Conservation (phyloP, 768 basidiomycete genomes). For the Suillus americanus region DNA sequence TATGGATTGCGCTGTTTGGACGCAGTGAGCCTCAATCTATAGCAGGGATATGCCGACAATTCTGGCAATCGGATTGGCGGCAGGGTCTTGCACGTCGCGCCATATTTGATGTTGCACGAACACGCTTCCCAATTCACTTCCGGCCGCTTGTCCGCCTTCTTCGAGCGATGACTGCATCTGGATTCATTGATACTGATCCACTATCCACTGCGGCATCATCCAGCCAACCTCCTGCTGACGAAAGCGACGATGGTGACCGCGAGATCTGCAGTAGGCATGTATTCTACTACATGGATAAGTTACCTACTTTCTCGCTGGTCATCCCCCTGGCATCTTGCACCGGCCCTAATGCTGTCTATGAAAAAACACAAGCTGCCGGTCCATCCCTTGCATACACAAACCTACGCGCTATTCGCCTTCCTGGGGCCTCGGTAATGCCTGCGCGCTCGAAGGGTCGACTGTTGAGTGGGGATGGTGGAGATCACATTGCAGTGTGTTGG, state of each 20-base stretch:
- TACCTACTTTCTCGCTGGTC: constrained; percentile 75
- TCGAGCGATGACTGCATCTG: constrained; percentile 73
- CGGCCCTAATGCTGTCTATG: constrained; percentile 72
- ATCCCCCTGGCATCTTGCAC: constrained; percentile 61
- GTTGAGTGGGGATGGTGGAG: constrained; percentile 69
- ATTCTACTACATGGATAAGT: constrained; percentile 70
- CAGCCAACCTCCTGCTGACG: constrained; percentile 42
- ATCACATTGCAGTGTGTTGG: constrained; percentile 72
- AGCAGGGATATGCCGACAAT: constrained; percentile 72
- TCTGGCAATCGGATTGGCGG: constrained; percentile 79
- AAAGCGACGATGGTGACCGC: constrained; percentile 45
- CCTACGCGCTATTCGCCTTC: constrained; percentile 63
- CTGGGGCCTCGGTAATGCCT: constrained; percentile 74
- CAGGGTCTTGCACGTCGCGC: constrained; percentile 68
- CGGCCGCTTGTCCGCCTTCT: constrained; percentile 69
- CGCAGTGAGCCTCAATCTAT: constrained; percentile 63
- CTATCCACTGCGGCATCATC: constrained; percentile 47
- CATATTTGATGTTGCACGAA: constrained; percentile 78
- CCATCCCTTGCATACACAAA: constrained; percentile 64
- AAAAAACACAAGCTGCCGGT: constrained; percentile 52
- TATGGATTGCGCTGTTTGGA: constrained; percentile 81
- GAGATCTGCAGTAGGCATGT: constrained; percentile 67
- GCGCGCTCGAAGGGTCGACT: constrained; percentile 66
- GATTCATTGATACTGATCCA: constrained; percentile 74
- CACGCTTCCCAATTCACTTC: constrained; percentile 82